These are phyloP conservation scores for Aspergillus cejpii DNA, from an alignment of 2,329 filamentous ascomycete genomes.

Conservation along the genomic window DNA sequence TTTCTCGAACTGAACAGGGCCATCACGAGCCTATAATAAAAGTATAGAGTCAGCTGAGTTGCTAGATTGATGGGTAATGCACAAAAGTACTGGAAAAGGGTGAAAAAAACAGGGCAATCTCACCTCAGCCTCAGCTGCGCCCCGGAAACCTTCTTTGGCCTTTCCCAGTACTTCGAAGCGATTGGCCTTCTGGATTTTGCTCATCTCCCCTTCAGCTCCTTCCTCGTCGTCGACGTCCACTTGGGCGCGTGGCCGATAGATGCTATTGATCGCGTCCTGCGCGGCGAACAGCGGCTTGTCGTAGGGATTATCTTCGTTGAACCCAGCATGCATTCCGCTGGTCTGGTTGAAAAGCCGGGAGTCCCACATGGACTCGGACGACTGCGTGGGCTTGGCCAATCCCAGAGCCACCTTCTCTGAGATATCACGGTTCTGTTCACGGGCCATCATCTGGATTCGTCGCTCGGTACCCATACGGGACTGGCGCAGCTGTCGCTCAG, in stretches of 20 bases:
- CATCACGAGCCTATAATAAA: constrained; percentile 60
- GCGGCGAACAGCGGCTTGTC: constrained; percentile 96
- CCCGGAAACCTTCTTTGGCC: constrained; percentile 80
- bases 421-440: constrained; percentile 94
- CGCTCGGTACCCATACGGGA: constrained; percentile 93
- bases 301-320: constrained; percentile 97
- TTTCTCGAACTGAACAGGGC: constrained; percentile 94
- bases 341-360: constrained; percentile 90
- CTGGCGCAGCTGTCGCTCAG: constrained; percentile 83
- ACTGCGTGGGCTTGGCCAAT: constrained; percentile 87
- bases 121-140: constrained; percentile 69
- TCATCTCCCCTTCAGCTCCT: constrained; percentile 73
- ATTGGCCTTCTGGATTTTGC: constrained; percentile 75
- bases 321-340: constrained; percentile 80
- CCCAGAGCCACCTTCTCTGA: constrained; percentile 94
- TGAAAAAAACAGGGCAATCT: constrained; percentile 25
- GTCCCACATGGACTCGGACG: constrained; percentile 93
- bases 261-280: constrained; percentile 88
- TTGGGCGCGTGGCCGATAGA: constrained; percentile 72
- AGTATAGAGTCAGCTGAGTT: background rate
- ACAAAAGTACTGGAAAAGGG: background rate
- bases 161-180: constrained; percentile 84
- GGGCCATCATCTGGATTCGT: constrained; percentile 82
- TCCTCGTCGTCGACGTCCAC: constrained; percentile 72
- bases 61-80: background rate